A percentile compares a stretch with the other conserved stretches of the same genome.
phyloP scores from a whole-genome alignment of 73 alveolate genomes.

The Paramecium octaurelia region DNA sequence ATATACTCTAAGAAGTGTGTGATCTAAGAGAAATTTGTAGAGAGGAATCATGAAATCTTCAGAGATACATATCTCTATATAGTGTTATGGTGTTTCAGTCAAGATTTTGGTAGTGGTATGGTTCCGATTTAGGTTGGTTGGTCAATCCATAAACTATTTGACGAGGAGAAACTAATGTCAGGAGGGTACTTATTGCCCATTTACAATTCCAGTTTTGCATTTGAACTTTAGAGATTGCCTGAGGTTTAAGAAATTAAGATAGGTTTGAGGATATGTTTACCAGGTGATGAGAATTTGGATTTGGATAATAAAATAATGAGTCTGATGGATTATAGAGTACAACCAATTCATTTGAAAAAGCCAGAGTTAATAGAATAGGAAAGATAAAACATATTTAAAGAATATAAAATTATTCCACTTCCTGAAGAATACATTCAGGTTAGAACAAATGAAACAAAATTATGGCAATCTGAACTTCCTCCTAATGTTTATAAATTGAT shows the following conservation, averaged over 20 bases:
- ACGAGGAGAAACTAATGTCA: background rate
- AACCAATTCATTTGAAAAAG: background rate
- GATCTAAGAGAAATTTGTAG: background rate
- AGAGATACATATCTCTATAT: background rate
- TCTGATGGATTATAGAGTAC: background rate
- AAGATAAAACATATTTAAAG: background rate
- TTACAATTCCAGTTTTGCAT: background rate
- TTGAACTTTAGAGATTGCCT: background rate
- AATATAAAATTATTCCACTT: background rate
- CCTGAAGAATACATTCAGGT: background rate
- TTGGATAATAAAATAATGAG: background rate
- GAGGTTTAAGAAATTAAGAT: background rate
- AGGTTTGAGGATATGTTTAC: background rate
- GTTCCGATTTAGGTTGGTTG: background rate
- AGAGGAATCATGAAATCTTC: background rate
- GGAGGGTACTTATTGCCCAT: background rate
- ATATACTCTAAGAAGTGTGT: background rate
- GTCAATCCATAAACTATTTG: conserved; percentile 12
- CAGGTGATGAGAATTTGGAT: background rate
- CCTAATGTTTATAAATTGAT: background rate
- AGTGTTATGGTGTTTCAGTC: background rate
- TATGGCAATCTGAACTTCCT: background rate
- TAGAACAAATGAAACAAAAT: background rate
- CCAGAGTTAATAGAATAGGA: background rate
- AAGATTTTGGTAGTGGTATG: conserved; percentile 21